Evolutionary conservation across 2,329 filamentous ascomycete genomes (phyloP).

Genomic region (Colletotrichum costaricense): DNA sequence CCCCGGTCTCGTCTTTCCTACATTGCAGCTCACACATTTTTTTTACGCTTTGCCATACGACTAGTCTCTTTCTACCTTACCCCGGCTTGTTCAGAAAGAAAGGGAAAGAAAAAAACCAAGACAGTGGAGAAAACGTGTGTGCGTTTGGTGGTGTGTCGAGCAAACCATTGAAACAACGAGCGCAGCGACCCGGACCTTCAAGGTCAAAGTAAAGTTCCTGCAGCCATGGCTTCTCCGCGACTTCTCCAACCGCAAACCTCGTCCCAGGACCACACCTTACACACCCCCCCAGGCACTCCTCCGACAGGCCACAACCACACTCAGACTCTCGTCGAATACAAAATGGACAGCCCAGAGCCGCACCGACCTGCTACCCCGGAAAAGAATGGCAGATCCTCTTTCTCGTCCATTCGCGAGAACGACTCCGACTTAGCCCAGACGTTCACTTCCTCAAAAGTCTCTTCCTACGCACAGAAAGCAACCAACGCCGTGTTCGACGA

Average conservation of each 20-base stretch:
- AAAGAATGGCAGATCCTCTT: constrained; percentile 62
- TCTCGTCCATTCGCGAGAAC: constrained; percentile 72
- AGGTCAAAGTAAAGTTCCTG: constrained; percentile 34
- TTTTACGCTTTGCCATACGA: background rate
- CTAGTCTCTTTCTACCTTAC: background rate
- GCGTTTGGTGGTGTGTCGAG: constrained; percentile 29
- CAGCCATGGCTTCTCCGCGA: constrained; percentile 33
- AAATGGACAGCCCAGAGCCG: constrained; percentile 42
- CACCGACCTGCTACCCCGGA: constrained; percentile 45
- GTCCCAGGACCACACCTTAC: constrained; percentile 49
- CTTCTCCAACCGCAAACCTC: constrained; percentile 28
- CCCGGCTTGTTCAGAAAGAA: background rate
- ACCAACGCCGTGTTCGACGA: constrained; percentile 65
- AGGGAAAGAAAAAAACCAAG: background rate
- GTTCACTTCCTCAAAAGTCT: constrained; percentile 72
- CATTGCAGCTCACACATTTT: constrained; percentile 1
- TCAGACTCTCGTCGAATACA: constrained; percentile 37
- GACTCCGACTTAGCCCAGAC: constrained; percentile 69
- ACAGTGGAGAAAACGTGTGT: constrained; percentile 9
- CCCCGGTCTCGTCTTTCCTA: constrained; percentile 36
- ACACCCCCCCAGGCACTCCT: constrained; percentile 47
- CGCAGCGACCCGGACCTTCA: constrained; percentile 30
- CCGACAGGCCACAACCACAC: constrained; percentile 30
- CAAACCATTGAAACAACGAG: constrained; percentile 35
- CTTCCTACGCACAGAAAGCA: constrained; percentile 61